Percentiles rank a stretch among this genome's conserved stretches.
These are phyloP conservation scores for Silene noctiflora DNA, from an alignment of 179 eudicot species.

Conservation along the genomic window DNA sequence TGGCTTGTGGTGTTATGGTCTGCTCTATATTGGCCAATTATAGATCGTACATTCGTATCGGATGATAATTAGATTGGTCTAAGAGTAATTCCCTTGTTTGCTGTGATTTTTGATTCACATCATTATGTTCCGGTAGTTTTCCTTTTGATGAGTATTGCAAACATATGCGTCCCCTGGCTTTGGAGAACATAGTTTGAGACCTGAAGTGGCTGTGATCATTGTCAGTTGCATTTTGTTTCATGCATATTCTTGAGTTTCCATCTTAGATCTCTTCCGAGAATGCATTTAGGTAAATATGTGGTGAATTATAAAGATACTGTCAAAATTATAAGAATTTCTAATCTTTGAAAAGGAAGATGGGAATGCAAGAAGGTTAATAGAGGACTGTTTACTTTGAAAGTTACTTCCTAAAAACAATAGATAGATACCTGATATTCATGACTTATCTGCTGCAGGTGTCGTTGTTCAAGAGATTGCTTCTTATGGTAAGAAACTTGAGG, in stretches of 20 bases:
- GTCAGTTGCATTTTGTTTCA: not conserved
- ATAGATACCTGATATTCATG: not conserved
- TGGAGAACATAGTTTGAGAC: not conserved
- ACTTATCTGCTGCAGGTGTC: conserved; percentile 58
- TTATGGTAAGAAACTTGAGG: conserved; percentile 96
- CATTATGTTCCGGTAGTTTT: not conserved
- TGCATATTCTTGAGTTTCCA: not conserved
- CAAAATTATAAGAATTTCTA: too few species aligned
- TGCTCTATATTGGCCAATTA: not conserved
- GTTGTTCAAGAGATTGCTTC: conserved; percentile 83
- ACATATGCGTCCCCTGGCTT: not conserved
- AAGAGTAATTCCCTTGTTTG: not conserved
- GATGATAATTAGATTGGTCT: not conserved
- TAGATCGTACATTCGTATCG: too few species aligned
- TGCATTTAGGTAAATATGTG: too few species aligned
- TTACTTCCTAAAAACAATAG: not conserved
- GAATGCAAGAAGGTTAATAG: not conserved
- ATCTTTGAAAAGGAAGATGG: not conserved
- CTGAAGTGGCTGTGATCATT: not conserved
- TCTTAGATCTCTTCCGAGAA: not conserved
- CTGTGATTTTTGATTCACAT: not conserved
- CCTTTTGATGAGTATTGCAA: not conserved
- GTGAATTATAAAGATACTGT: too few species aligned
- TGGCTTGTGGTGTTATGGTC: not conserved
- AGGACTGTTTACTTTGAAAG: not conserved